Evolutionary conservation across 768 basidiomycete genomes (phyloP).

Genomic region (Neoboletus brunneissimus): DNA sequence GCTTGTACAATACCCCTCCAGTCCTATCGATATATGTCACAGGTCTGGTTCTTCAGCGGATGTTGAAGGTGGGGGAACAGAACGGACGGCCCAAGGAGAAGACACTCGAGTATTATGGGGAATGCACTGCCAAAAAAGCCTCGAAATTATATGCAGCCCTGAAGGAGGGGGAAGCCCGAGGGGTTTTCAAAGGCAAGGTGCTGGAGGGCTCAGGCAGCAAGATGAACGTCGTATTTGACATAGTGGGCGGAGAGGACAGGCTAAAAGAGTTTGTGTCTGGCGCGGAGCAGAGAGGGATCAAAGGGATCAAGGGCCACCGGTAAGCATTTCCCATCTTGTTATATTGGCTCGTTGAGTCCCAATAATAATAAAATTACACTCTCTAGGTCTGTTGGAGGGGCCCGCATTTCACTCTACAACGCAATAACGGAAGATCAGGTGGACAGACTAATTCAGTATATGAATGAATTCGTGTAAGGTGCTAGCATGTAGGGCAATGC

Average conservation of each 20-base stretch:
- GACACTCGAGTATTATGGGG: constrained; percentile 63
- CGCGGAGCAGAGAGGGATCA: constrained; percentile 77
- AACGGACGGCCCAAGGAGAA: constrained; percentile 41
- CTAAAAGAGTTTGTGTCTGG: constrained; percentile 76
- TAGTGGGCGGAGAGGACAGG: constrained; percentile 68
- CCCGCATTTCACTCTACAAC: constrained; percentile 87
- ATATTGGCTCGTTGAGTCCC: not conserved
- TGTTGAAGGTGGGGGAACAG: constrained; percentile 37
- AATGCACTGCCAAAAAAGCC: constrained; percentile 68
- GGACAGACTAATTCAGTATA: constrained; percentile 57
- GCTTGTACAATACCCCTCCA: constrained; percentile 91
- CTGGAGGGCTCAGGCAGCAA: constrained; percentile 75
- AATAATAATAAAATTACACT: not conserved
- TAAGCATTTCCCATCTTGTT: constrained; percentile 38
- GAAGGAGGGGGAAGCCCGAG: constrained; percentile 65
- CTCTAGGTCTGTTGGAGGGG: constrained; percentile 59
- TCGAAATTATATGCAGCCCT: constrained; percentile 73
- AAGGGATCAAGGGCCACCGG: constrained; percentile 91
- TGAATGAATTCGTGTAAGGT: constrained; percentile 47
- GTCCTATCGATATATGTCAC: constrained; percentile 89
- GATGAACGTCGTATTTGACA: constrained; percentile 93
- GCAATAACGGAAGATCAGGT: constrained; percentile 77
- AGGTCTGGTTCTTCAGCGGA: constrained; percentile 77
- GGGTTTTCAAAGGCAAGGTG: constrained; percentile 71
- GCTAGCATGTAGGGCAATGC: not conserved